Conservation (phyloP, 2,329 filamentous ascomycete genomes). For the Fusarium hainanense region DNA sequence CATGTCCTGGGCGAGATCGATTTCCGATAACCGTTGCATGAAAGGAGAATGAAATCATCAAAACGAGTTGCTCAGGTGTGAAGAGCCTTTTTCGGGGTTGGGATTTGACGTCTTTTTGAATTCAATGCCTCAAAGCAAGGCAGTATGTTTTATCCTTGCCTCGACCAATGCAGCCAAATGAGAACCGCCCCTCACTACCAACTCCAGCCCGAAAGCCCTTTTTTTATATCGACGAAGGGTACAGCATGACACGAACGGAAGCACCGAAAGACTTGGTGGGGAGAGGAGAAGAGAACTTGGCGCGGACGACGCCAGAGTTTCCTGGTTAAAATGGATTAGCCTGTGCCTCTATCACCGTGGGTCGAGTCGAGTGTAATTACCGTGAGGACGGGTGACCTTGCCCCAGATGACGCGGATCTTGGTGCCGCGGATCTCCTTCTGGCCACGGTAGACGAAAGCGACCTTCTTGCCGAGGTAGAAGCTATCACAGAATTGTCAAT, state of each 20-base stretch:
- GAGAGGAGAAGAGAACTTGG: slow-evolving; percentile 96
- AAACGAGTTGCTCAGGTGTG: slow-evolving; percentile 41
- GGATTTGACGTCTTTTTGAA: slow-evolving; percentile 62
- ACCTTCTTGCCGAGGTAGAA: slow-evolving; percentile 99
- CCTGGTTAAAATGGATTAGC: slow-evolving; percentile 61
- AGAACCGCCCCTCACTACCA: slow-evolving; percentile 71
- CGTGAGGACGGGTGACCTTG: slow-evolving; percentile 96
- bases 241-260: slow-evolving; percentile 96
- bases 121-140: slow-evolving; percentile 67
- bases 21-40: slow-evolving; percentile 40
- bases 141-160: slow-evolving; percentile 66
- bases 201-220: slow-evolving; percentile 66
- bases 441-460: slow-evolving; percentile 97
- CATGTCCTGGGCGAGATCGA: slow-evolving; percentile 42
- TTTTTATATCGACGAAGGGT: slow-evolving; percentile 98
- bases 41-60: slow-evolving; percentile 39
- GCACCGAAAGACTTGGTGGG: slow-evolving; percentile 97
- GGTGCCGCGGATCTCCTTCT: slow-evolving; percentile 93
- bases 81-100: slow-evolving; percentile 46
- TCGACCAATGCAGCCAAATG: slow-evolving; percentile 69
- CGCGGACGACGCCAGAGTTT: slow-evolving; percentile 97
- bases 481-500: slow-evolving; percentile 54
- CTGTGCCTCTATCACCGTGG: background rate
- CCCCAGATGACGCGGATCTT: slow-evolving; percentile 99
- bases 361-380: slow-evolving; percentile 62